Percentiles rank a stretch among this genome's conserved stretches.
These are phyloP conservation scores for Trypanosoma cruzi DNA, from an alignment of 208 protist species.

Conservation along the genomic window DNA sequence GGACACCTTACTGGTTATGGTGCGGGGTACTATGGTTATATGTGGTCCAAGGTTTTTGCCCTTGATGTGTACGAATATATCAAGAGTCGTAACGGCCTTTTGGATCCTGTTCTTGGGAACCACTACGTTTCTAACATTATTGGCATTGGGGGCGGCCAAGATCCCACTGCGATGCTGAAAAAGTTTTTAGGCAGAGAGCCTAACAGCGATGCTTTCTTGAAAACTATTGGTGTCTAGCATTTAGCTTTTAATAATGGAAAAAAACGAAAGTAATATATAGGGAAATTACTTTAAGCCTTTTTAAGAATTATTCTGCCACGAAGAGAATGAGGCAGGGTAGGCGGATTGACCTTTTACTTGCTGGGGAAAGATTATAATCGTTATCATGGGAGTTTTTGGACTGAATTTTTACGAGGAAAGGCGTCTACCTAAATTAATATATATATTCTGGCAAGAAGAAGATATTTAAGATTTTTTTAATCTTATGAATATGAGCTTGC, in stretches of 20 bases:
- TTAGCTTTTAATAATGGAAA: neutral
- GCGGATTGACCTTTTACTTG: too few relatives aligned
- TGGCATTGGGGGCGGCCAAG: conserved; percentile 70
- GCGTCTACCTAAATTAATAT: too few relatives aligned
- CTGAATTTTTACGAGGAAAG: too few relatives aligned
- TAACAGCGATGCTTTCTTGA: conserved; percentile 77
- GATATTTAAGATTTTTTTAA: too few relatives aligned
- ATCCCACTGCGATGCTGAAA: conserved; percentile 71
- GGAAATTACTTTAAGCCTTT: conserved; percentile 1
- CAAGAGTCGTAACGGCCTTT: conserved; percentile 56
- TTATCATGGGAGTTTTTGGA: too few relatives aligned
- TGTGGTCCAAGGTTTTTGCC: conserved; percentile 89
- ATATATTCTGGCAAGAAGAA: too few relatives aligned
- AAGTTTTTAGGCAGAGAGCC: conserved; percentile 88
- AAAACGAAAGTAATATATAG: too few relatives aligned
- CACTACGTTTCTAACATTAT: conserved; percentile 80
- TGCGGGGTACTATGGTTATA: conserved; percentile 86
- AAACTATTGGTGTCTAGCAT: conserved; percentile 61
- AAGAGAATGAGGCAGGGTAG: too few relatives aligned
- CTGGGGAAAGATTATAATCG: too few relatives aligned
- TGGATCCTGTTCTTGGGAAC: conserved; percentile 62
- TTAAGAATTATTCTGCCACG: too few relatives aligned
- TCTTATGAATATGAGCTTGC: too few relatives aligned
- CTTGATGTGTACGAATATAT: conserved; percentile 87
- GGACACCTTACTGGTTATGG: conserved; percentile 82